Conservation (phyloP, 2,329 filamentous ascomycete genomes). For the Xylaria sp. region DNA sequence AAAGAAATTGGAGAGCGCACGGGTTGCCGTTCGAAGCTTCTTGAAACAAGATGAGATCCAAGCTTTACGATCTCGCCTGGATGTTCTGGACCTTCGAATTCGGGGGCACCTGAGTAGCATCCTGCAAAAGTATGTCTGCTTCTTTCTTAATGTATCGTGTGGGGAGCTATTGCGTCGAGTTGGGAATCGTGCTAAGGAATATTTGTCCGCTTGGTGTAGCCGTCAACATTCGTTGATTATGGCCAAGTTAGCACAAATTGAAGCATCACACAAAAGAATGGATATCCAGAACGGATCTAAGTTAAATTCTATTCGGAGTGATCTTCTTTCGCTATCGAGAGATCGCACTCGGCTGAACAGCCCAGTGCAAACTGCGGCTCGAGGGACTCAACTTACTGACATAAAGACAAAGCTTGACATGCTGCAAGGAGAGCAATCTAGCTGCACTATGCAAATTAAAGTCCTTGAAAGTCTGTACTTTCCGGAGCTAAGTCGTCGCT, state of each 20-base stretch:
- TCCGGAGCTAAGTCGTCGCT: slow-evolving; percentile 15
- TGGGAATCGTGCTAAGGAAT: no score
- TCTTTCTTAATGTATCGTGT: no score
- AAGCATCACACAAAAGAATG: background rate
- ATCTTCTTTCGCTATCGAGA: no score
- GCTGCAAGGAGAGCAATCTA: background rate
- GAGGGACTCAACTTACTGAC: background rate
- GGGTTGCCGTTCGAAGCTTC: background rate
- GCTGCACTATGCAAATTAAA: background rate
- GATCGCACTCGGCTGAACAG: background rate
- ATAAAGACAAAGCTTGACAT: background rate
- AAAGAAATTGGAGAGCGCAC: background rate
- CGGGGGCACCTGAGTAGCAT: no score
- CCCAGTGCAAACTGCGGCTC: background rate
- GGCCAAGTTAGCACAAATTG: background rate
- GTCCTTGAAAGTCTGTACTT: slow-evolving; percentile 3
- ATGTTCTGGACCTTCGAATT: background rate
- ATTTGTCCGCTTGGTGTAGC: no score
- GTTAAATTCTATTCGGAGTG: no score
- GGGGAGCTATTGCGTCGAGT: no score
- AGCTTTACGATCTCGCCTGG: background rate
- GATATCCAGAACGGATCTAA: no score
- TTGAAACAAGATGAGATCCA: background rate
- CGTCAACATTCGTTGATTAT: background rate
- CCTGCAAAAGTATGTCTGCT: no score